phyloP scores from a whole-genome alignment of 352 stramenopile genomes.

The Globisporangium nagaii region DNA sequence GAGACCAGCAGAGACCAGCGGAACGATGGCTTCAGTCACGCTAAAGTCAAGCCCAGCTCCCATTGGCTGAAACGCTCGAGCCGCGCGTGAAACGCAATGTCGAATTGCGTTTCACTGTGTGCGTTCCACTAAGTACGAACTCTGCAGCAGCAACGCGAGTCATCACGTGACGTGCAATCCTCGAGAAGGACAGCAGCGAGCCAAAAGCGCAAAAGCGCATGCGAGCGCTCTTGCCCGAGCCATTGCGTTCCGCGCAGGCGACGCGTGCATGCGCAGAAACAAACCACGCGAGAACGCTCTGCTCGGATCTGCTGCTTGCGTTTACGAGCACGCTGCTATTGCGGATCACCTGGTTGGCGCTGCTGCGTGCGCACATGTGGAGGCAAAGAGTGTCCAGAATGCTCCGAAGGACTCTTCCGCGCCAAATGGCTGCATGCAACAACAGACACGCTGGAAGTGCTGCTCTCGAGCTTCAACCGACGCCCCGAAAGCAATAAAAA shows the following conservation, averaged over 20 bases:
- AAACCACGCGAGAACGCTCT: neutral
- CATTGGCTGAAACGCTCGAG: slow-evolving; percentile 1
- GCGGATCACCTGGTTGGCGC: neutral
- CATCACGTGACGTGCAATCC: slow-evolving; percentile 9
- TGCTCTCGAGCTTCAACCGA: neutral
- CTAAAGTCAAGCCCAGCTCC: neutral
- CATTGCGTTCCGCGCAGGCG: neutral
- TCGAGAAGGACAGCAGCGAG: neutral
- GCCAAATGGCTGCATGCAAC: no score
- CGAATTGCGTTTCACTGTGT: slow-evolving; percentile 6
- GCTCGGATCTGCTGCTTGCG: neutral
- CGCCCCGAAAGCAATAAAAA: neutral
- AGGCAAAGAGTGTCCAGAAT: neutral
- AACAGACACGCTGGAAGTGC: no score
- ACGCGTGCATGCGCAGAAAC: neutral
- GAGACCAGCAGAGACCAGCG: neutral
- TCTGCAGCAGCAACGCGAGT: neutral
- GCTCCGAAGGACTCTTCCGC: no score
- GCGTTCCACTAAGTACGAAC: neutral
- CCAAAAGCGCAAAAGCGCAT: neutral
- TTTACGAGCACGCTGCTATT: neutral
- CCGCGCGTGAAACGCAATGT: slow-evolving; percentile 5
- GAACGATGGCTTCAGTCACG: neutral
- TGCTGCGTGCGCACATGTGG: neutral
- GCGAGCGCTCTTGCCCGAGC: no score